Base-by-base conservation (phyloP, 768 basidiomycete species). In the Cyathus striatus region DNA sequence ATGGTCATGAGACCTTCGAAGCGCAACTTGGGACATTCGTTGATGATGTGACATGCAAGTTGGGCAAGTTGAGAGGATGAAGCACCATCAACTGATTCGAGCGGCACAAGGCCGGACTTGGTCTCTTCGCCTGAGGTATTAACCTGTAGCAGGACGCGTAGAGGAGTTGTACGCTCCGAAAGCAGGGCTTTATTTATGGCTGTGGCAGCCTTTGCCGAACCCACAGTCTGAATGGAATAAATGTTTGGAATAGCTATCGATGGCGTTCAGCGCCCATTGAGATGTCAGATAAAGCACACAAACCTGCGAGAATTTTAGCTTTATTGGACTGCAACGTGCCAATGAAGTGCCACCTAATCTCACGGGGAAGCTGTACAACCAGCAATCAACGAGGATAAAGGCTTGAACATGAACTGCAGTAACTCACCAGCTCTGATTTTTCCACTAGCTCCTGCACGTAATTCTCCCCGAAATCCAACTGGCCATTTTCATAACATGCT, bases 281-380 rank as follows among this genome's bases (percentile, higher is more conserved):
- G 17, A 44, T 23, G 42, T 20, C 10, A n/a, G 14, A 37, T 41
- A 21, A 6, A 26, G 54, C 58, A 56, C 72, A 92, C 94, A 67
- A n/a, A 37, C 35, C 12, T 23, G 93, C 90, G 13, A 95, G 76
- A n/a, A 69, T 67, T 64, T 94, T 97, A 23, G 85, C 81, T 62
- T 98, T 97, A 64, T 97, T 97, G 10, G 88, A 89, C 59, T 98
- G 93, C 16, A 97, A 65, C 2, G 85, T 80, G 5, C 95, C 95
- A 51, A 98, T 95, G 60, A 95, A 98, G 65, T 98, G 95, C 95
- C 95, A 98, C 48, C 84, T 76, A 51, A 98, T 91, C 49, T 90
- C 86, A 18, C 52, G 48, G 1, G 95, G 90, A n/a, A 98, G 77
- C 92, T 95, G 57, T 17, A 41, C 24, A 27, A n/a, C n/a, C n/a